These are phyloP conservation scores for Hypoxylon cercidicola DNA, from an alignment of 495 filamentous ascomycete species.

Conservation along the genomic window DNA sequence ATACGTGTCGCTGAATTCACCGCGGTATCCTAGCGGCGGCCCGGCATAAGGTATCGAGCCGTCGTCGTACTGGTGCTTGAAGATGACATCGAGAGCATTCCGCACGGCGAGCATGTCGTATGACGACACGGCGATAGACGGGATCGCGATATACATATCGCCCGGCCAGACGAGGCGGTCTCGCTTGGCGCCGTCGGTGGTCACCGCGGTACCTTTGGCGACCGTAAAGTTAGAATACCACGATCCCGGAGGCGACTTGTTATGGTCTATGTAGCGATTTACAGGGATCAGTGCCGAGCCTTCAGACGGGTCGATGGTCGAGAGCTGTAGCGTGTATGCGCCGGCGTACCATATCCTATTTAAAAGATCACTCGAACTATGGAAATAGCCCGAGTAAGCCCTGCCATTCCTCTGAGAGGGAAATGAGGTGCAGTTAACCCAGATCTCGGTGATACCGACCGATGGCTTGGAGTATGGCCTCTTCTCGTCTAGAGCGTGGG, in stretches of 20 bases:
- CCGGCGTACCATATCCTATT: constrained; percentile 73
- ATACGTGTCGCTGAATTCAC: constrained; percentile 67
- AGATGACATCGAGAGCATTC: constrained; percentile 59
- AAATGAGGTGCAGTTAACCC: constrained; percentile 52
- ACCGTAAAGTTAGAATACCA: constrained; percentile 61
- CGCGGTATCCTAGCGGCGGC: constrained; percentile 64
- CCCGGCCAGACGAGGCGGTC: constrained; percentile 68
- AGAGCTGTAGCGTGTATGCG: constrained; percentile 69
- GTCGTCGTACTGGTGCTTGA: constrained; percentile 54
- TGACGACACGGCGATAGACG: constrained; percentile 57
- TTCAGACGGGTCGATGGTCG: constrained; percentile 61
- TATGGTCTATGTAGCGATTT: constrained; percentile 49
- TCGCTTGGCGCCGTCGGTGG: constrained; percentile 68
- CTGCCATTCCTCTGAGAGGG: constrained; percentile 48
- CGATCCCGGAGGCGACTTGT: constrained; percentile 45
- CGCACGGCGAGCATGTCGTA: constrained; percentile 56
- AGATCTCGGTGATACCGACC: constrained; percentile 44
- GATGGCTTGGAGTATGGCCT: constrained; percentile 22
- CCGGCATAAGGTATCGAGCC: constrained; percentile 69
- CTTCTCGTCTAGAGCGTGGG: constrained; percentile 4
- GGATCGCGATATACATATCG: constrained; percentile 61
- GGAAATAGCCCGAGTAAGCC: constrained; percentile 63
- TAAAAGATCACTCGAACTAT: constrained; percentile 56
- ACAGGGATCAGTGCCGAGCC: constrained; percentile 60
- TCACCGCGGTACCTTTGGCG: constrained; percentile 60